Conservation (phyloP, 768 basidiomycete species). For the Lactarius sanguifluus region DNA sequence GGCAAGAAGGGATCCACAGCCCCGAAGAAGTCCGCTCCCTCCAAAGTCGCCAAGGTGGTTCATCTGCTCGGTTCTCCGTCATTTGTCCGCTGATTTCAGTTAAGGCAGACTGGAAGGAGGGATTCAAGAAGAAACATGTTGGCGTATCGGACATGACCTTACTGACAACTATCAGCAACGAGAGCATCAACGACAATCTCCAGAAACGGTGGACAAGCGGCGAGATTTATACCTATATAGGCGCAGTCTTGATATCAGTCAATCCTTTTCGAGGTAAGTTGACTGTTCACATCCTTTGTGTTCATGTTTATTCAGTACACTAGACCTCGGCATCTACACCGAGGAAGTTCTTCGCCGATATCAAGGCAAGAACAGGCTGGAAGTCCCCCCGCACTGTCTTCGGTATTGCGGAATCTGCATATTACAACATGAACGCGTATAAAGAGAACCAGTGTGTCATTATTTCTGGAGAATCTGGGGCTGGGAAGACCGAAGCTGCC, state of each 20-base stretch:
- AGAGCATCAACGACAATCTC: constrained; percentile 95
- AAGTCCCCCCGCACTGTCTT: constrained; percentile 98
- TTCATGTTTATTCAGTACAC: background rate
- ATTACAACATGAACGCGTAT: constrained; percentile 99
- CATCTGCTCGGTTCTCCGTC: constrained; percentile 5
- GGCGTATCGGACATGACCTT: constrained; percentile 99
- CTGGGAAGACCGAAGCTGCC: constrained; percentile 98
- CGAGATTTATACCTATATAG: constrained; percentile 99
- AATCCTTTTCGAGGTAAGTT: constrained; percentile 89
- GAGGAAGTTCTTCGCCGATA: constrained; percentile 83
- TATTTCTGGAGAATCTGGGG: constrained; percentile 98
- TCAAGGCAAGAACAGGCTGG: constrained; percentile 95
- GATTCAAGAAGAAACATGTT: constrained; percentile 99
- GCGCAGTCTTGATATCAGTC: constrained; percentile 97
- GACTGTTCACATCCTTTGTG: background rate
- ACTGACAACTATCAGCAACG: constrained; percentile 94
- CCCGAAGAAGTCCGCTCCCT: constrained; percentile 56
- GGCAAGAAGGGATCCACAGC: constrained; percentile 74
- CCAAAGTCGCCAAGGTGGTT: constrained; percentile 75
- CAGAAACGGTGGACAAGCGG: constrained; percentile 93
- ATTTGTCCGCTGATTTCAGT: constrained; percentile 8
- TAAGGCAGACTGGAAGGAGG: constrained; percentile 99
- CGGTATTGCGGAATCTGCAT: constrained; percentile 92
- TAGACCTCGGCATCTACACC: constrained; percentile 98
- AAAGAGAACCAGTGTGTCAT: constrained; percentile 99